Conservation (phyloP, 495 filamentous ascomycete species). For the Astrocystis sublimbata region DNA sequence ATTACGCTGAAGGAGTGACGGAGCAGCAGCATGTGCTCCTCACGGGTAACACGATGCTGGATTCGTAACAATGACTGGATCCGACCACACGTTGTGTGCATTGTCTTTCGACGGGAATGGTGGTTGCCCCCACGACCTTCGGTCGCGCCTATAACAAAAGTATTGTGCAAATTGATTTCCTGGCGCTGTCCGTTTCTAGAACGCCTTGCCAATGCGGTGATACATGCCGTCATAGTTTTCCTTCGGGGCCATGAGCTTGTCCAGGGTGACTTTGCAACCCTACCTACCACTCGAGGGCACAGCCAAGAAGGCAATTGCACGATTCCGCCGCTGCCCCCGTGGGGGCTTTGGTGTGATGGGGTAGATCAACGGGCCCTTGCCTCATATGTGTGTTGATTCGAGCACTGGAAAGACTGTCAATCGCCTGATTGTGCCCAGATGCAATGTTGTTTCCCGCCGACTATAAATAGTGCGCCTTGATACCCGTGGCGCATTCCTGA, state of each 20-base stretch:
- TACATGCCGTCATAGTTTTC: slow-evolving; percentile 17
- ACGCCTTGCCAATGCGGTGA: slow-evolving; percentile 12
- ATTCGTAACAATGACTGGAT: too few relatives aligned
- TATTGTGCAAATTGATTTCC: not conserved
- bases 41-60: not conserved
- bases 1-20: not conserved
- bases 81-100: not conserved
- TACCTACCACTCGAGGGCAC: slow-evolving; percentile 3
- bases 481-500: not conserved
- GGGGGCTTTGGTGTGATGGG: not conserved
- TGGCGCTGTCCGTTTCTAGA: not conserved
- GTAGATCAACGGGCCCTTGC: not conserved
- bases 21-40: not conserved
- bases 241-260: slow-evolving; percentile 5
- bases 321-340: slow-evolving; percentile 9
- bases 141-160: not conserved
- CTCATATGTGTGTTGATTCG: not conserved
- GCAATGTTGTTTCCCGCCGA: not conserved
- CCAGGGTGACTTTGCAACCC: slow-evolving; percentile 11
- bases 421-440: slow-evolving; percentile 3
- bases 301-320: slow-evolving; percentile 13
- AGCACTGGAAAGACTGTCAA: not conserved
- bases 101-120: not conserved
- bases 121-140: not conserved
- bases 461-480: slow-evolving; percentile 12